Conservation (phyloP, 2,329 filamentous ascomycete genomes). For the Venturia oleaginea region DNA sequence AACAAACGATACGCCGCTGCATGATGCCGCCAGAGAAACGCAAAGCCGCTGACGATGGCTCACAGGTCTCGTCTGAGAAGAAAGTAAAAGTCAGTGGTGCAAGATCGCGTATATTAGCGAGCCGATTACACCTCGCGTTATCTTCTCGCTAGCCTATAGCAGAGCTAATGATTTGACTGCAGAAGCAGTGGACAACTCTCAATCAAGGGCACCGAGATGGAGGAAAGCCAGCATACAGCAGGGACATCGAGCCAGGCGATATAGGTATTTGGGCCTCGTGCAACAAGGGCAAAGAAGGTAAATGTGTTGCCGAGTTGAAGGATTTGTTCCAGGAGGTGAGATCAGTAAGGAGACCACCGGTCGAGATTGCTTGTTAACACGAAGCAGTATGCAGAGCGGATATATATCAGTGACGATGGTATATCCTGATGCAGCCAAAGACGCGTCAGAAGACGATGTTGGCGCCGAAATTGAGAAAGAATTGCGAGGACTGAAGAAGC, state of each 20-base stretch:
- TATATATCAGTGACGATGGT: slow-evolving; percentile 33
- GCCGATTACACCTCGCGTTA: neutral
- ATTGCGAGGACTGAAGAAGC: slow-evolving; percentile 52
- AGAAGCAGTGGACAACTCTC: slow-evolving; percentile 31
- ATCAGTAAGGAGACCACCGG: slow-evolving; percentile 7
- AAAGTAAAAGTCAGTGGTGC: slow-evolving; percentile 8
- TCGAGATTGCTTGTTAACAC: slow-evolving; percentile 3
- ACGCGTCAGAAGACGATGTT: slow-evolving; percentile 46
- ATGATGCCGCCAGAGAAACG: slow-evolving; percentile 8
- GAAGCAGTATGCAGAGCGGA: slow-evolving; percentile 53
- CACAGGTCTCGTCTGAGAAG: neutral
- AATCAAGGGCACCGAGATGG: slow-evolving; percentile 11
- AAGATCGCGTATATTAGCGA: slow-evolving; percentile 7
- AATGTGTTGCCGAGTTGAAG: slow-evolving; percentile 58
- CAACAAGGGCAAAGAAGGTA: slow-evolving; percentile 60
- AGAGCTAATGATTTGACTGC: slow-evolving; percentile 1
- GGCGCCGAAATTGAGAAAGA: slow-evolving; percentile 65
- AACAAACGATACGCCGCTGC: neutral
- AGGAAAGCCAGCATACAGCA: neutral
- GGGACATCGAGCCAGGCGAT: slow-evolving; percentile 55
- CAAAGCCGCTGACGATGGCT: neutral
- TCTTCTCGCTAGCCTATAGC: neutral
- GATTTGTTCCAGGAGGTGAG: slow-evolving; percentile 58
- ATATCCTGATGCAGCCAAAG: slow-evolving; percentile 33
- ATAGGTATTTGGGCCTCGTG: slow-evolving; percentile 72